These are phyloP conservation scores for Coffea humblotiana DNA, from an alignment of 305 asterid species.

Conservation along the genomic window DNA sequence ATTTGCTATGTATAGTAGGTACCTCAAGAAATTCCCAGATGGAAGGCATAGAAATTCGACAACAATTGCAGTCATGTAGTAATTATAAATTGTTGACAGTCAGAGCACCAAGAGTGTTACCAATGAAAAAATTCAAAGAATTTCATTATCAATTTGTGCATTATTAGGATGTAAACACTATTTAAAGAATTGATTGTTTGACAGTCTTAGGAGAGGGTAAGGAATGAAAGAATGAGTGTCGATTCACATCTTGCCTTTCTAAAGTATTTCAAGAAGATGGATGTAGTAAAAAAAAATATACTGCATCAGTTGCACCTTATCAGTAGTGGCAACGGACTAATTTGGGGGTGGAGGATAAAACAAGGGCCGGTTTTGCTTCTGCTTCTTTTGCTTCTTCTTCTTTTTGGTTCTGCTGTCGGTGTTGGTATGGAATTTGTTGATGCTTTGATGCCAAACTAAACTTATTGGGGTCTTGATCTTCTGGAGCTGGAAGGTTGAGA, in stretches of 20 bases:
- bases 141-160: background rate
- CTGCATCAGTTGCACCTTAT: constrained; percentile 7
- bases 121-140: background rate
- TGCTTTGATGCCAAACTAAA: constrained; percentile 28
- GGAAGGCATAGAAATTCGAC: background rate
- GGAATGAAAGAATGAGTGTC: constrained; percentile 21
- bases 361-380: constrained; percentile 31
- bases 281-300: background rate
- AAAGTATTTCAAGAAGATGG: background rate
- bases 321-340: constrained; percentile 59
- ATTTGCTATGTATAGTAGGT: background rate
- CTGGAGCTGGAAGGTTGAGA: constrained; percentile 81
- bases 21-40: background rate
- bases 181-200: background rate
- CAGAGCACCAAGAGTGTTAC: background rate
- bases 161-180: background rate
- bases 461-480: constrained; percentile 34
- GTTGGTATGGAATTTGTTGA: constrained; percentile 23
- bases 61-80: background rate
- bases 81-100: background rate
- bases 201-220: constrained; percentile 2
- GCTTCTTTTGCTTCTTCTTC: constrained; percentile 11
- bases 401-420: constrained; percentile 11
- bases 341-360: constrained; percentile 40
- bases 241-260: constrained; percentile 6